A percentile compares a stretch with the other conserved stretches of the same genome.
Evolutionary conservation across 2,329 filamentous ascomycete species (phyloP).

Genomic region (Celoporthe dispersa): DNA sequence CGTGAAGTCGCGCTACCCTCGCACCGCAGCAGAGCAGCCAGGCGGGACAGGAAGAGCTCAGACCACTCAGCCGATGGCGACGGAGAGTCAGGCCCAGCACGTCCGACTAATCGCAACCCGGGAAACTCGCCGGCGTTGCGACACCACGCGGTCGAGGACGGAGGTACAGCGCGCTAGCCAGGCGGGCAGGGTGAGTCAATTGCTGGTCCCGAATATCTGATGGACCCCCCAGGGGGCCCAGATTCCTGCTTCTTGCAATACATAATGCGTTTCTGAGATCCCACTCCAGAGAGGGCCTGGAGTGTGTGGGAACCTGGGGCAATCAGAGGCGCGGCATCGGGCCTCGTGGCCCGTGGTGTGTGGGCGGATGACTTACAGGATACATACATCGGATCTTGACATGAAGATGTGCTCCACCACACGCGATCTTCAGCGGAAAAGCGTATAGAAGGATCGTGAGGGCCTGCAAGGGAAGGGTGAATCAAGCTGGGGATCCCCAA

Average conservation of each 20-base stretch:
- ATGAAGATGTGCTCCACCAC: constrained; percentile 19
- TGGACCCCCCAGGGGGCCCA: background rate
- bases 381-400: constrained; percentile 19
- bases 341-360: constrained; percentile 20
- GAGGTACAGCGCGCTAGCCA: background rate
- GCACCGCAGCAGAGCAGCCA: background rate
- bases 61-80: background rate
- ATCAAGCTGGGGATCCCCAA: constrained; percentile 20
- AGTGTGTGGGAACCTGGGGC: background rate
- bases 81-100: background rate
- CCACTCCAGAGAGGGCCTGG: background rate
- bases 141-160: background rate
- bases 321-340: background rate
- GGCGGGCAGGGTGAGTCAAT: background rate
- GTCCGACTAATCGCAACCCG: background rate
- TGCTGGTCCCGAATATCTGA: constrained; percentile 1
- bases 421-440: constrained; percentile 19
- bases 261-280: background rate
- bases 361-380: constrained; percentile 18
- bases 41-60: background rate
- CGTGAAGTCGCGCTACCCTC: background rate
- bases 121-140: background rate
- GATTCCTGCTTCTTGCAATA: background rate
- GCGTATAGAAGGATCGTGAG: constrained; percentile 10
- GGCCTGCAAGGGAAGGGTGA: constrained; percentile 1